Percentiles rank a stretch among this genome's conserved stretches.
phyloP scores from a whole-genome alignment of 1,284 basidiomycete species.

The Ganoderma resinaceum region DNA sequence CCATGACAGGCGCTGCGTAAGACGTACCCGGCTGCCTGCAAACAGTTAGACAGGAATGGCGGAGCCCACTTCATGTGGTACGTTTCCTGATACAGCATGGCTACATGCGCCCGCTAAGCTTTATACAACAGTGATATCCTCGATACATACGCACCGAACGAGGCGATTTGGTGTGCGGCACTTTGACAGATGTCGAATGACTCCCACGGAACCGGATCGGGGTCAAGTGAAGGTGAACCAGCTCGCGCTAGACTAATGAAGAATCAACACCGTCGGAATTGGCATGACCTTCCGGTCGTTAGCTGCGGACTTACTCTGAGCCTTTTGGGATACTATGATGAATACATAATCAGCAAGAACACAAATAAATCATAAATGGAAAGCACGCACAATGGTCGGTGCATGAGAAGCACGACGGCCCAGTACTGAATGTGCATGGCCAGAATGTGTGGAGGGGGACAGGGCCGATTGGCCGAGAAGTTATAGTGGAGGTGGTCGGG shows the following conservation, averaged over 20 bases:
- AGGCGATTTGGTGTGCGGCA: conserved; percentile 77
- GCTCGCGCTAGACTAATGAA: conserved; percentile 14
- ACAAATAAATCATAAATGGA: background rate
- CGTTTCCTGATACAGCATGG: conserved; percentile 64
- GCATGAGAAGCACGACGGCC: conserved; percentile 77
- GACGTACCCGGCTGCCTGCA: conserved; percentile 79
- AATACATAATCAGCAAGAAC: background rate
- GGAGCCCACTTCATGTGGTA: conserved; percentile 71
- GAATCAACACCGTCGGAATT: background rate
- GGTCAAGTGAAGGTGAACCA: conserved; percentile 23
- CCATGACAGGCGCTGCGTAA: background rate
- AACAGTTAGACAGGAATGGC: conserved; percentile 74
- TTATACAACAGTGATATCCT: background rate
- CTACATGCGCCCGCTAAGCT: conserved; percentile 43
- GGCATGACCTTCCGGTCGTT: conserved; percentile 46
- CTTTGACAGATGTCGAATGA: conserved; percentile 81
- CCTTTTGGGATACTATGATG: conserved; percentile 68
- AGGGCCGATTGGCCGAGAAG: conserved; percentile 56
- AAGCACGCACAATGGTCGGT: conserved; percentile 79
- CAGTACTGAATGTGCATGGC: conserved; percentile 83
- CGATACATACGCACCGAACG: conserved; percentile 56
- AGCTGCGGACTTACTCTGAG: conserved; percentile 56
- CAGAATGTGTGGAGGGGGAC: conserved; percentile 71
- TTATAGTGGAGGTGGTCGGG: conserved; percentile 69
- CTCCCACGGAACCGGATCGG: conserved; percentile 47